Evolutionary conservation across 257 asterid species (phyloP), one percentile per base, ranked within the genome.

Genomic region (Plantago major): DNA sequence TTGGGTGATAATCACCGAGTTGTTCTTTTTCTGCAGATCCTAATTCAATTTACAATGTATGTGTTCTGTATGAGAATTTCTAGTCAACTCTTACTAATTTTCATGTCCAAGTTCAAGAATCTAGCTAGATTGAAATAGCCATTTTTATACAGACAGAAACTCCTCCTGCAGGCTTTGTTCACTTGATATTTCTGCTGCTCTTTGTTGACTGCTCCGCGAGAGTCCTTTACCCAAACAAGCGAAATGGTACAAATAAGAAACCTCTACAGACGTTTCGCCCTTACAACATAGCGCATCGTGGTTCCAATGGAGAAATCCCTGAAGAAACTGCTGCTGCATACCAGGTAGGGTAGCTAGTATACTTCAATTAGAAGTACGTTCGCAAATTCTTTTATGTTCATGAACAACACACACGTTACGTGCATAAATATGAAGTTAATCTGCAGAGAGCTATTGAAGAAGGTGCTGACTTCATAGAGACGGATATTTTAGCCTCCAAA

Each of bases 361-460:
- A 33, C 40, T 4, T 7, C 0, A 5, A 33, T 5, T 33, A 7
- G 40, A 0, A 33, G 40, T 33, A 33, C 40, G 40, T 33, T 19
- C 11, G 49, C 28, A 59, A 11, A 10, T 40, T 50, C 52, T 19
- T 33, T 33, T 33, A 33, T 33, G 8, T 33, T 33, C 40, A 33
- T 33, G 40, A 5, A 4, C 7, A 51, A 37, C 6, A 56, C 46
- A 30, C 18, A 11, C 55, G 16, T 6, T 19, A 55, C 26, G 26
- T 22, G 1, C 40, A 33, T 5, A 33, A 33, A 33, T 5, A 7
- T 33, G 40, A 4, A 55, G 9, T 64, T 63, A 46, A 67, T 37
- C 57, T 86, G 79, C 90, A 91, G 98, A 82, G 87, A 78, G 97
- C 98, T 58, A 91, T 91, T 65, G 89, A 88, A 61, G 98, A 88